Evolutionary conservation across 345 rosid genomes (phyloP), one percentile per base, ranked within the genome.

Genomic region (Capsella bursapastoris): DNA sequence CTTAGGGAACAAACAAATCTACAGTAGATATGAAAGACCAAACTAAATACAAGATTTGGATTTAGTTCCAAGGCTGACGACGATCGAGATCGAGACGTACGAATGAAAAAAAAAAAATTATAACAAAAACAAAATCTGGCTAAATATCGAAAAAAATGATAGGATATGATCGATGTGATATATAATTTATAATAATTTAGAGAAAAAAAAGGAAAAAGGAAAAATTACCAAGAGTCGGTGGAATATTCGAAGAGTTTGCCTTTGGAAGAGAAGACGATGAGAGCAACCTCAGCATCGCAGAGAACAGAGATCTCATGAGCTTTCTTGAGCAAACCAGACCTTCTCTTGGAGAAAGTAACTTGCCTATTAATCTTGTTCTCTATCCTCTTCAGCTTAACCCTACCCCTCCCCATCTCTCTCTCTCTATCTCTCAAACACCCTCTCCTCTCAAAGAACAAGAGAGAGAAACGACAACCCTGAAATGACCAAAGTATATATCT

Each of bases 301-400:
- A 91, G 82, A 44, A 91, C 87, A 32, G 97, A 89, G 87, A 91
- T 91, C 93, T 91, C 97, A 55, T 85, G 86, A 72, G 96, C 93
- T 79, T 91, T 91, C 90, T 91, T 91, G 10, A 89, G 80, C 71
- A 91, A 71, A 28, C 97, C 94, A 52, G 82, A 76, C 74, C 97
- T 82, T 57, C 97, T 80, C 86, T 91, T 91, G 3, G 97, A 91
- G 78, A 91, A 91, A 7, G 96, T 91, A 60, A 91, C 97, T 79
- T 91, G 97, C 67, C 97, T 83, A 69, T 88, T 91, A 35, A 88
- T 88, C 85, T 89, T 91, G 93, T 91, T 91, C 85, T 91, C 97
- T 81, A 91, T 89, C 92, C 90, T 84, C 89, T 78, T 89, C 74
- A 91, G 58, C 82, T 89, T 84, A 84, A 91, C 93, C 89, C 96